These are phyloP conservation scores for Aegilops longissima DNA, from an alignment of 176 grass and related monocot genomes.

Conservation along the genomic window DNA sequence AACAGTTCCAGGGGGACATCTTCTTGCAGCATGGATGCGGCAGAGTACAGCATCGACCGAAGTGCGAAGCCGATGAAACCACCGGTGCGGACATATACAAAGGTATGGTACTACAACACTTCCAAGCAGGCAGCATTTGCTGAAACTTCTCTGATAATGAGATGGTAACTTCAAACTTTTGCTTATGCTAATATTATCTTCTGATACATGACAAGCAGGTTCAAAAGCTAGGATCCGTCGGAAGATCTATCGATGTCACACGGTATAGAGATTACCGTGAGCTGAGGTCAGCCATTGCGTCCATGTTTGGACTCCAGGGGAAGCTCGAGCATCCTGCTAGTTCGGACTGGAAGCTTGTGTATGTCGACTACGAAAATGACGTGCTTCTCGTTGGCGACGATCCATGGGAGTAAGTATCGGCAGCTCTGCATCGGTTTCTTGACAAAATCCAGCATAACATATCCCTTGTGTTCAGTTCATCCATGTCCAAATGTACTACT, in stretches of 20 bases:
- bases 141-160: neutral
- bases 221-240: slow-evolving; percentile 91
- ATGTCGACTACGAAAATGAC: slow-evolving; percentile 96
- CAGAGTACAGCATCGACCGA: slow-evolving; percentile 49
- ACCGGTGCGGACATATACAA: slow-evolving; percentile 88
- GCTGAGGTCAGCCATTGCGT: slow-evolving; percentile 75
- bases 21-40: slow-evolving; percentile 68
- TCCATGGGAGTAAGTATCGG: slow-evolving; percentile 87
- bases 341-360: slow-evolving; percentile 97
- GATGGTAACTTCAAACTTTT: neutral
- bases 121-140: neutral
- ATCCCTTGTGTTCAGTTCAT: neutral
- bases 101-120: slow-evolving; percentile 45
- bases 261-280: slow-evolving; percentile 86
- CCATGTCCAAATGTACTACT: neutral
- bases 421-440: neutral
- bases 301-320: slow-evolving; percentile 90
- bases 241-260: slow-evolving; percentile 97
- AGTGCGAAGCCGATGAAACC: slow-evolving; percentile 53
- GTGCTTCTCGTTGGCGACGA: slow-evolving; percentile 95
- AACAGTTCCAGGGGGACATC: slow-evolving; percentile 64
- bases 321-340: slow-evolving; percentile 71
- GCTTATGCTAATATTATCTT: slow-evolving; percentile 2
- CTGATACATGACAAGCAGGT: slow-evolving; percentile 46
- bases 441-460: neutral